Evolutionary conservation across 306 rosid species (phyloP).

Genomic region (Luffa aegyptiaca): DNA sequence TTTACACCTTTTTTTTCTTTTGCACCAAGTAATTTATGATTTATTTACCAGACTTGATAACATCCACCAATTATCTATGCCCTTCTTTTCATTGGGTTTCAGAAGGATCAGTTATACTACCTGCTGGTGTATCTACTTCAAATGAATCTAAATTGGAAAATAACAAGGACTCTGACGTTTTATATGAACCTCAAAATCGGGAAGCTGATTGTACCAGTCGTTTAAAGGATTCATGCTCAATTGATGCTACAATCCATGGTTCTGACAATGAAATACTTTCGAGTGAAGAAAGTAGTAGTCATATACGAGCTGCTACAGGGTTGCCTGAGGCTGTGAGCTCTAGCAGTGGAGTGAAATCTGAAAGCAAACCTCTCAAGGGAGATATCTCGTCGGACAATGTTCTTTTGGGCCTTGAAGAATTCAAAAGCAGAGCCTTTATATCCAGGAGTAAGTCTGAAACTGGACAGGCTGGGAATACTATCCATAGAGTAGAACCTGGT

Average conservation of each 20-base stretch:
- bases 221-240: slow-evolving; percentile 20
- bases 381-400: slow-evolving; percentile 39
- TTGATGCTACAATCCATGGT: slow-evolving; percentile 18
- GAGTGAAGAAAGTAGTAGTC: slow-evolving; percentile 17
- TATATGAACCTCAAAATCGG: slow-evolving; percentile 6
- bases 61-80: not conserved
- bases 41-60: not conserved
- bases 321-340: slow-evolving; percentile 27
- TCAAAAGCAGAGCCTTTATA: slow-evolving; percentile 69
- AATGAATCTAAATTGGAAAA: slow-evolving; percentile 33
- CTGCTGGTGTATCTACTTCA: slow-evolving; percentile 40
- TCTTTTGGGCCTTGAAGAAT: slow-evolving; percentile 90
- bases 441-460: slow-evolving; percentile 43
- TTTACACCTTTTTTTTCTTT: not conserved
- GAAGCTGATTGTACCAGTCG: slow-evolving; percentile 15
- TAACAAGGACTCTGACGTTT: slow-evolving; percentile 21
- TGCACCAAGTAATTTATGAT: not conserved
- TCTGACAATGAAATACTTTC: slow-evolving; percentile 20
- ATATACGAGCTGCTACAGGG: slow-evolving; percentile 12
- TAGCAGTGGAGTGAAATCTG: slow-evolving; percentile 27
- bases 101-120: slow-evolving; percentile 38
- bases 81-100: slow-evolving; percentile 8
- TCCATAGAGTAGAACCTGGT: slow-evolving; percentile 80
- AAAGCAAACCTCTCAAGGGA: slow-evolving; percentile 39
- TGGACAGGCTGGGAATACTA: slow-evolving; percentile 46